These are phyloP conservation scores for Colletotrichum trifolii DNA, from an alignment of 2,329 filamentous ascomycete species.

Conservation along the genomic window DNA sequence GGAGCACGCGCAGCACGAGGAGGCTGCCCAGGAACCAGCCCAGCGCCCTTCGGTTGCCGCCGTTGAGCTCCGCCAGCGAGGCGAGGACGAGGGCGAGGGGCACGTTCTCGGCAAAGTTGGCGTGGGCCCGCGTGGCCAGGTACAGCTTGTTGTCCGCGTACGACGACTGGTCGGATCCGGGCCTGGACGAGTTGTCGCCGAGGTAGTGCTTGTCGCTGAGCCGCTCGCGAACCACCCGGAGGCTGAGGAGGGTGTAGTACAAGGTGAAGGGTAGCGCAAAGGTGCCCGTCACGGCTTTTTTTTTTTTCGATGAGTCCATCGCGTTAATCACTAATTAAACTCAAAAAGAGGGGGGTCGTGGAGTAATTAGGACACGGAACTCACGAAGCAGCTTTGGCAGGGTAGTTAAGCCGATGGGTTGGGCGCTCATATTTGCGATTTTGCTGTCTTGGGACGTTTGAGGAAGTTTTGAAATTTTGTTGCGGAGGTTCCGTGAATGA, in stretches of 20 bases:
- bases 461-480: no score
- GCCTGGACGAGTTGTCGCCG: conserved; percentile 15
- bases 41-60: conserved; percentile 15
- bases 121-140: conserved; percentile 19
- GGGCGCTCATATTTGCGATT: conserved; percentile 7
- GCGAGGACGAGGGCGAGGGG: conserved; percentile 17
- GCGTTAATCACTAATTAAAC: neutral
- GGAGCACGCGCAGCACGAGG: conserved; percentile 14
- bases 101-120: conserved; percentile 23
- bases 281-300: conserved; percentile 15
- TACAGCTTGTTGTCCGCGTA: conserved; percentile 9
- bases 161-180: neutral
- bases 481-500: no score
- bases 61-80: conserved; percentile 13
- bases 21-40: conserved; percentile 21
- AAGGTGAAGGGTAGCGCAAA: conserved; percentile 28
- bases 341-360: no score
- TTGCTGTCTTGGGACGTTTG: no score
- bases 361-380: neutral
- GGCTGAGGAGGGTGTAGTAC: conserved; percentile 28
- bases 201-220: conserved; percentile 20
- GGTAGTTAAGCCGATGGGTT: conserved; percentile 23
- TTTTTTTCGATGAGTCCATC: neutral
- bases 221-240: conserved; percentile 21
- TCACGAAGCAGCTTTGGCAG: conserved; percentile 26